These are phyloP conservation scores for Chytriomyces sp. DNA, from an alignment of 192 early-diverging fungal species.

Conservation along the genomic window DNA sequence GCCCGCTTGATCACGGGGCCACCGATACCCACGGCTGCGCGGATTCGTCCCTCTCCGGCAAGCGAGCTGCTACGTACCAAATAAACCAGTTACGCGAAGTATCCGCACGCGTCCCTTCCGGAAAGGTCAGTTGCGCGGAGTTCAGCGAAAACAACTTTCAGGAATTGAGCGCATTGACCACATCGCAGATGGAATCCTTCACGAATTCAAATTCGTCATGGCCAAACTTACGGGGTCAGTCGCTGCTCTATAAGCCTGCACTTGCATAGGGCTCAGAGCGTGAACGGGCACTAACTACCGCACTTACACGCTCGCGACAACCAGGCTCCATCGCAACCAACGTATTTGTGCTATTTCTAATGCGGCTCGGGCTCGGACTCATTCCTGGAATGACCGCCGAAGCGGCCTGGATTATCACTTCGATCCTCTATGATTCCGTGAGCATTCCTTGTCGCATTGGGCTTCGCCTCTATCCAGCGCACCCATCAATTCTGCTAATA, in stretches of 20 bases:
- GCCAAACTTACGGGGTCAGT: slow-evolving; percentile 25
- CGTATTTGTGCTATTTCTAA: slow-evolving; percentile 76
- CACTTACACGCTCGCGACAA: not conserved
- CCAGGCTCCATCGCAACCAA: slow-evolving; percentile 92
- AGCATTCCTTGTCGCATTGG: slow-evolving; percentile 6
- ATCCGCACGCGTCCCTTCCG: no score
- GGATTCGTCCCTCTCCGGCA: no score
- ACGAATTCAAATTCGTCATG: slow-evolving; percentile 27
- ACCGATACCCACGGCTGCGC: slow-evolving; percentile 13
- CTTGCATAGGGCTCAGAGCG: no score
- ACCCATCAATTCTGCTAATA: no score
- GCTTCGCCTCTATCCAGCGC: no score
- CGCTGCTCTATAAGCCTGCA: not conserved
- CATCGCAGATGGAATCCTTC: slow-evolving; percentile 28
- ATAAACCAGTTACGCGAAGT: no score
- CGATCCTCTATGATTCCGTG: slow-evolving; percentile 87
- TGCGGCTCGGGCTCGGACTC: slow-evolving; percentile 77
- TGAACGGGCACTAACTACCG: no score
- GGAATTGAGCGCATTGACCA: no score
- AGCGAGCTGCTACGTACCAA: not conserved
- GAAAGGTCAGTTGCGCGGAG: not conserved
- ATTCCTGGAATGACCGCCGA: slow-evolving; percentile 91
- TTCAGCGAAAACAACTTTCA: no score
- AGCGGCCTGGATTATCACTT: slow-evolving; percentile 95
- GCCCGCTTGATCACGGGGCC: slow-evolving; percentile 18